Evolutionary conservation across 768 basidiomycete species (phyloP).

Genomic region (Kwoniella pini): DNA sequence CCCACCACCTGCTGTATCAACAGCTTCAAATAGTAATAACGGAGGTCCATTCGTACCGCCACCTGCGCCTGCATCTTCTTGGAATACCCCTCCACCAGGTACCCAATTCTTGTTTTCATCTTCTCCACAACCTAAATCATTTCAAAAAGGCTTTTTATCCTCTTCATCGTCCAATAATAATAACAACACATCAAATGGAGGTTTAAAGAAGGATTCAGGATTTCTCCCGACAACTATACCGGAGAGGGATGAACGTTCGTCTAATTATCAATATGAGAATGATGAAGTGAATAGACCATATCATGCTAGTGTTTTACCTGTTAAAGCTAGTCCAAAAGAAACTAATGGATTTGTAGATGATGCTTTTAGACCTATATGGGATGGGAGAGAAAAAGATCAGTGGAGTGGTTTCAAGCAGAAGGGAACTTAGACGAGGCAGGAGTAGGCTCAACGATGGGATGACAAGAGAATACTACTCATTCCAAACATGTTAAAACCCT

Average conservation of each 20-base stretch:
- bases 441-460: too few relatives aligned
- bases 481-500: too few relatives aligned
- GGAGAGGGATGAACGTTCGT: conserved; percentile 4
- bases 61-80: conserved; percentile 47
- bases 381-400: conserved; percentile 16
- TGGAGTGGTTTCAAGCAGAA: conserved; percentile 17
- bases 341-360: conserved; percentile 43
- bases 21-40: conserved; percentile 6
- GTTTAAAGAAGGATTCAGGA: conserved; percentile 6
- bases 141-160: neutral
- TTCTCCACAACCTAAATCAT: conserved; percentile 11
- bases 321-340: conserved; percentile 40
- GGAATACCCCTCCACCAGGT: conserved; percentile 39
- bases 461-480: too few relatives aligned
- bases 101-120: conserved; percentile 14
- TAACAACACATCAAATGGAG: neutral
- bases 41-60: conserved; percentile 38
- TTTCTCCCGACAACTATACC: conserved; percentile 13
- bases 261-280: neutral
- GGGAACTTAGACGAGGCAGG: too few relatives aligned
- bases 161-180: neutral
- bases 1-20: conserved; percentile 22
- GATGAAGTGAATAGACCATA: conserved; percentile 25
- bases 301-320: conserved; percentile 33
- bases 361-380: conserved; percentile 46